These are phyloP conservation scores for Marchantia paleacea DNA, from an alignment of 225 moss, liverwort and hornwort genomes.

Conservation along the genomic window DNA sequence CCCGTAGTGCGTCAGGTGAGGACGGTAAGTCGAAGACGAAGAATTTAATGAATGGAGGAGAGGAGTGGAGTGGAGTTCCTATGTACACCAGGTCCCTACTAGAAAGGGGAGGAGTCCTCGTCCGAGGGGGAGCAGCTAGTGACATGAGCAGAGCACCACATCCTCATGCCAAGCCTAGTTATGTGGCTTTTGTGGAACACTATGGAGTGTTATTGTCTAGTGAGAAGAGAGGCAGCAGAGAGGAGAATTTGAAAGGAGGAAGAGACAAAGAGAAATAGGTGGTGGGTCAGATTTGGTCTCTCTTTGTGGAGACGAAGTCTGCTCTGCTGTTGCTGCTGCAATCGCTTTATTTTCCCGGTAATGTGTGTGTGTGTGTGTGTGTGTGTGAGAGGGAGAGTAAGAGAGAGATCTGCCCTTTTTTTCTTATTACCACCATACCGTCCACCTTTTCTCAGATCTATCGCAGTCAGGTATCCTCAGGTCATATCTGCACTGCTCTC, in stretches of 20 bases:
- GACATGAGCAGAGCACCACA: slow-evolving; percentile 8
- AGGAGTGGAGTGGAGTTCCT: background rate
- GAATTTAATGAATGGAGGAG: background rate
- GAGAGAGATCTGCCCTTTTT: background rate
- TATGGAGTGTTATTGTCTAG: background rate
- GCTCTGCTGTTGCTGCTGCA: background rate
- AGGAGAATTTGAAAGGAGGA: background rate
- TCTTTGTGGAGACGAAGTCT: slow-evolving; percentile 30
- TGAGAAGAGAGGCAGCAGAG: background rate
- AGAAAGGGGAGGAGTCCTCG: background rate
- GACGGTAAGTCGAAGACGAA: no score
- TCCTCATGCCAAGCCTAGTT: slow-evolving; percentile 8
- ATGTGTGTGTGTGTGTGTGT: background rate
- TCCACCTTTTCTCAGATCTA: background rate
- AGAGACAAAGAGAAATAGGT: background rate
- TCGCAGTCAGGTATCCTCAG: background rate
- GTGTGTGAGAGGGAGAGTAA: no score
- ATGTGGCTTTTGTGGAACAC: slow-evolving; percentile 11
- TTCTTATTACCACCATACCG: background rate
- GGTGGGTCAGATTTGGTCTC: slow-evolving; percentile 31
- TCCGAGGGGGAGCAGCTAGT: no score
- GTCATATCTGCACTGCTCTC: background rate
- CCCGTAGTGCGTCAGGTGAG: no score
- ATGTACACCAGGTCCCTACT: background rate
- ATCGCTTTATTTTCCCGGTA: background rate